These are phyloP conservation scores for Leishmania lainsoni DNA, from an alignment of 208 protist species.

Conservation along the genomic window DNA sequence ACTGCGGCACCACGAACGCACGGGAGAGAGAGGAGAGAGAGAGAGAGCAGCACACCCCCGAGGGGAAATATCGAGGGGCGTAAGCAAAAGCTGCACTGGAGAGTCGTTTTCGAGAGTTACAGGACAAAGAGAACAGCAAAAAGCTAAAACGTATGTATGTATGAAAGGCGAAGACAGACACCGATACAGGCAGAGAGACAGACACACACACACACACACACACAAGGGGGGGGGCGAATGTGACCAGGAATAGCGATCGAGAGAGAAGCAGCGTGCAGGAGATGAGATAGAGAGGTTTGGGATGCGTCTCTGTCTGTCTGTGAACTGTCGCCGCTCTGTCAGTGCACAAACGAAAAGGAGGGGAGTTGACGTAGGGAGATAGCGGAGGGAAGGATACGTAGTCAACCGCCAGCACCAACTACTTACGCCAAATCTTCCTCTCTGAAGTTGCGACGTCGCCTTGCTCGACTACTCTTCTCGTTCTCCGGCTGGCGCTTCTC, in stretches of 20 bases:
- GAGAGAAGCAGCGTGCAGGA: neutral
- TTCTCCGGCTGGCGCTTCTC: neutral
- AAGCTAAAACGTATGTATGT: neutral
- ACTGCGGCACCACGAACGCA: neutral
- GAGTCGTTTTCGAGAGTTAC: constrained; percentile 7
- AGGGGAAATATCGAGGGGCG: neutral
- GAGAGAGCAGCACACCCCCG: neutral
- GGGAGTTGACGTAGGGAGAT: neutral
- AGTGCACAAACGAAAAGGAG: neutral
- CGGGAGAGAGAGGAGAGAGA: neutral
- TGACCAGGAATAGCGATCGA: neutral
- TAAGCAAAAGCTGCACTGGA: neutral
- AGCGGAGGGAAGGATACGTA: neutral
- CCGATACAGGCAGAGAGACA: neutral
- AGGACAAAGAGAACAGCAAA: neutral
- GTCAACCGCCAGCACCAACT: neutral
- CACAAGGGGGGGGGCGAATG: neutral
- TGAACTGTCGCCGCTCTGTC: neutral
- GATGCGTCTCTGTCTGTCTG: neutral
- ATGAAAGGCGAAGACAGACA: neutral
- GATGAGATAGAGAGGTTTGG: neutral
- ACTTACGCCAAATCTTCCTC: neutral
- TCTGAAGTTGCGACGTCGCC: neutral
- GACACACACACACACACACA: neutral
- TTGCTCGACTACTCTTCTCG: neutral